These are phyloP conservation scores for Monosporascus sp. DNA, from an alignment of 2,329 filamentous ascomycete species.

Conservation along the genomic window DNA sequence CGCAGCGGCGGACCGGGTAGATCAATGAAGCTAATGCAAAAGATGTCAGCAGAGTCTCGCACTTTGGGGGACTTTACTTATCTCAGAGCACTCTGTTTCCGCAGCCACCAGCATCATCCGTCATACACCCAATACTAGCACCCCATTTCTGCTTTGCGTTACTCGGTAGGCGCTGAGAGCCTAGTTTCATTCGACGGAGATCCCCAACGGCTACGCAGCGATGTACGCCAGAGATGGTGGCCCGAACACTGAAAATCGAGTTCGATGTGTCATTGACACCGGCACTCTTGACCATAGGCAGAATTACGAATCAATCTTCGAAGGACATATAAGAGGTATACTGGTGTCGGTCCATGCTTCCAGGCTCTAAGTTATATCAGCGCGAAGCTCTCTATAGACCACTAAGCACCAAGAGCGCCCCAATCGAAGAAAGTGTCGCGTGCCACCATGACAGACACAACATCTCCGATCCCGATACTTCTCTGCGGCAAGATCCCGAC, in stretches of 20 bases:
- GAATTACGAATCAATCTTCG: neutral
- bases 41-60: too few relatives aligned
- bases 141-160: neutral
- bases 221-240: neutral
- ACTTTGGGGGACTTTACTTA: too few relatives aligned
- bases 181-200: neutral
- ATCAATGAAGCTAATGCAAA: too few relatives aligned
- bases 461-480: slow-evolving; percentile 3
- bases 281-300: neutral
- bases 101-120: neutral
- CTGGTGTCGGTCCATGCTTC: too few relatives aligned
- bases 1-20: too few relatives aligned
- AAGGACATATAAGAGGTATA: neutral
- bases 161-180: neutral
- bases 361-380: neutral
- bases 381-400: neutral
- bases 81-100: too few relatives aligned
- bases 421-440: neutral
- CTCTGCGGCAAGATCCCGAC: slow-evolving; percentile 6
- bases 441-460: neutral
- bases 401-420: neutral
- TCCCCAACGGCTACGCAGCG: neutral
- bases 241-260: neutral
- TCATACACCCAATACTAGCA: neutral
- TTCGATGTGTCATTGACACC: neutral